phyloP scores from a whole-genome alignment of 345 rosid genomes.

The Moricandia moricandioides region DNA sequence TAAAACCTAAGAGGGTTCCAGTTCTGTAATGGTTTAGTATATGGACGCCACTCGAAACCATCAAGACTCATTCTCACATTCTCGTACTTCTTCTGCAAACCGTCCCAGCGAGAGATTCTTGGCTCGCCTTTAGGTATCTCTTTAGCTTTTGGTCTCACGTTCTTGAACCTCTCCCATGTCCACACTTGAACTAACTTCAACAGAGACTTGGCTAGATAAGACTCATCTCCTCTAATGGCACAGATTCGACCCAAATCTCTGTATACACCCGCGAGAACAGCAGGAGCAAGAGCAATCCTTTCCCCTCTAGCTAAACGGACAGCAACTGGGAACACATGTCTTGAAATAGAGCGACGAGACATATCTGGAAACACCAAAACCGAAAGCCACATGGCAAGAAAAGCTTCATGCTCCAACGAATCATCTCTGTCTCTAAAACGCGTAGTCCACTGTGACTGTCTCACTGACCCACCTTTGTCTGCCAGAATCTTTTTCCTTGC shows the following conservation, averaged over 20 bases:
- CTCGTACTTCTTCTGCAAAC: background rate
- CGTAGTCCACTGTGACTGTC: constrained; percentile 26
- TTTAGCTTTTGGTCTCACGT: background rate
- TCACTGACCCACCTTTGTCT: background rate
- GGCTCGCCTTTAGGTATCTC: background rate
- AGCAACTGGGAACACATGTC: constrained; percentile 23
- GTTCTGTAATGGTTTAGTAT: background rate
- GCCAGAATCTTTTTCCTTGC: background rate
- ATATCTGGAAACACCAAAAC: constrained; percentile 25
- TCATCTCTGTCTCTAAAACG: constrained; percentile 34
- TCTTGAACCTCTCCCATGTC: background rate
- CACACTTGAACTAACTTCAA: background rate
- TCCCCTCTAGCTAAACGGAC: constrained; percentile 46
- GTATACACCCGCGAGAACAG: constrained; percentile 34
- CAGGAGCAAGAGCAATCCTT: constrained; percentile 45
- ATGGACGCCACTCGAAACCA: background rate
- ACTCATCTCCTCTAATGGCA: too few species aligned
- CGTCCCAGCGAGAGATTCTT: background rate
- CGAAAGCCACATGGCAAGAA: constrained; percentile 44
- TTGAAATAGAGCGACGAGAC: background rate
- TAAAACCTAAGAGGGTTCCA: constrained; percentile 4
- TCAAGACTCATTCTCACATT: background rate
- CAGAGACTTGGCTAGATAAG: background rate
- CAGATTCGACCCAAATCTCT: background rate
- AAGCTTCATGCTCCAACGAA: constrained; percentile 44